Evolutionary conservation across 768 basidiomycete genomes (phyloP).

Genomic region (Tulasnella sp.): DNA sequence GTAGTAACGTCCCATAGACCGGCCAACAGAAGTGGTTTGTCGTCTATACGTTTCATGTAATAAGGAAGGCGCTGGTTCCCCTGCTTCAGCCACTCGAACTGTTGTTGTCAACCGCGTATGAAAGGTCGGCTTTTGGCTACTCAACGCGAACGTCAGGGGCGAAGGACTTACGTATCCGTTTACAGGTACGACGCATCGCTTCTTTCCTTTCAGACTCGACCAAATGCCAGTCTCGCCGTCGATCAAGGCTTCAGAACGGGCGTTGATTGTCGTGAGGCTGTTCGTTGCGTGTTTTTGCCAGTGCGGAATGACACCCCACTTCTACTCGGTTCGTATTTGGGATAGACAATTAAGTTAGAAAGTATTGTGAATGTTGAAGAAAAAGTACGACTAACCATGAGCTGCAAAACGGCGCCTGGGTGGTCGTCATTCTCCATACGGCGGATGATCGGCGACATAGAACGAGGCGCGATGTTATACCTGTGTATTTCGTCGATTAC

Average conservation of each 20-base stretch:
- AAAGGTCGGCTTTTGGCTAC: not conserved
- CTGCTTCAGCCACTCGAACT: slow-evolving; percentile 92
- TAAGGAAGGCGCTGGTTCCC: slow-evolving; percentile 76
- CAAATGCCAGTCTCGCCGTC: slow-evolving; percentile 74
- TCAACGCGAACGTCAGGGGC: not conserved
- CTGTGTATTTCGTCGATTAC: slow-evolving; percentile 36
- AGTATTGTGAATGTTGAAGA: slow-evolving; percentile 49
- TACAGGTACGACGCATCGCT: slow-evolving; percentile 80
- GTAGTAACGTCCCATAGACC: slow-evolving; percentile 75
- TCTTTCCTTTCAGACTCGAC: slow-evolving; percentile 73
- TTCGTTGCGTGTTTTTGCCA: slow-evolving; percentile 76
- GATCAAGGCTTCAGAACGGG: slow-evolving; percentile 74
- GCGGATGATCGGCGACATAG: slow-evolving; percentile 68
- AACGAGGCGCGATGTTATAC: slow-evolving; percentile 82
- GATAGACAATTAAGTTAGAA: not conserved
- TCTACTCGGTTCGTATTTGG: not conserved
- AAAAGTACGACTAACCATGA: slow-evolving; percentile 57
- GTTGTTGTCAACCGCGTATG: slow-evolving; percentile 38
- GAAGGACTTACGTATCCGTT: slow-evolving; percentile 53
- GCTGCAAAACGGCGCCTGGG: slow-evolving; percentile 32
- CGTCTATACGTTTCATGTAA: slow-evolving; percentile 66
- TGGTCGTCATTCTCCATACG: slow-evolving; percentile 43
- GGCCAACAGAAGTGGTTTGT: slow-evolving; percentile 72
- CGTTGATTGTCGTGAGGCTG: slow-evolving; percentile 81
- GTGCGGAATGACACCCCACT: slow-evolving; percentile 86